Conservation (phyloP, 345 rosid genomes). For the Hypericum perforatum region DNA sequence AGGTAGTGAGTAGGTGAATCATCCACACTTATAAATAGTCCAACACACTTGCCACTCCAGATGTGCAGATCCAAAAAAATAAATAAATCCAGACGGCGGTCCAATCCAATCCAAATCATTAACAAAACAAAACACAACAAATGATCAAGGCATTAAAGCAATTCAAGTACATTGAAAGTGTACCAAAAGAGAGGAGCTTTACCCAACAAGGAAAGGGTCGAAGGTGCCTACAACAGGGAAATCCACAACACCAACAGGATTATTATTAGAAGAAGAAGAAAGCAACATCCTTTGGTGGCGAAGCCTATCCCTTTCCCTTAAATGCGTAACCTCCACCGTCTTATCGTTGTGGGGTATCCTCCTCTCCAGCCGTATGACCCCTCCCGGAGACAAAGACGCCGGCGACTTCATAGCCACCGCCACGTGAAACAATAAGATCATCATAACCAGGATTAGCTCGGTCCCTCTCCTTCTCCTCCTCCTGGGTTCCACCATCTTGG, state of each 20-base stretch:
- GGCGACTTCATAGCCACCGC: constrained; percentile 23
- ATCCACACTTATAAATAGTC: too few species aligned
- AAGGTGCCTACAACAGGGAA: constrained; percentile 70
- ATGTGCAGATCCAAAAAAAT: too few species aligned
- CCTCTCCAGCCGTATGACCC: constrained; percentile 17
- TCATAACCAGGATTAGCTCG: constrained; percentile 10
- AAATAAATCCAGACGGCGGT: too few species aligned
- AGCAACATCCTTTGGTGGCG: constrained; percentile 55
- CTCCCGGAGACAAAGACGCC: constrained; percentile 18
- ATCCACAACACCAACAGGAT: constrained; percentile 46
- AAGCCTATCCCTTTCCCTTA: constrained; percentile 58
- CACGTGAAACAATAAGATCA: constrained; percentile 2
- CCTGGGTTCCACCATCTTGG: background rate
- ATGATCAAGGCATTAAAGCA: too few species aligned
- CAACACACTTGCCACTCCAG: too few species aligned
- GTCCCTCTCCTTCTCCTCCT: too few species aligned
- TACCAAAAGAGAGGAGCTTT: background rate
- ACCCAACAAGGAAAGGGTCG: constrained; percentile 88
- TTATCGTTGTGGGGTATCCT: constrained; percentile 43
- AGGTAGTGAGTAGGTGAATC: too few species aligned
- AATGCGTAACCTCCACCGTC: constrained; percentile 42
- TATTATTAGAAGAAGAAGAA: constrained; percentile 11
- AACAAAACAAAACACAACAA: too few species aligned
- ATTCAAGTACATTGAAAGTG: too few species aligned
- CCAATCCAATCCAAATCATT: too few species aligned